Evolutionary conservation across 2,329 filamentous ascomycete species (phyloP).

Genomic region (Curvularia spicifera): DNA sequence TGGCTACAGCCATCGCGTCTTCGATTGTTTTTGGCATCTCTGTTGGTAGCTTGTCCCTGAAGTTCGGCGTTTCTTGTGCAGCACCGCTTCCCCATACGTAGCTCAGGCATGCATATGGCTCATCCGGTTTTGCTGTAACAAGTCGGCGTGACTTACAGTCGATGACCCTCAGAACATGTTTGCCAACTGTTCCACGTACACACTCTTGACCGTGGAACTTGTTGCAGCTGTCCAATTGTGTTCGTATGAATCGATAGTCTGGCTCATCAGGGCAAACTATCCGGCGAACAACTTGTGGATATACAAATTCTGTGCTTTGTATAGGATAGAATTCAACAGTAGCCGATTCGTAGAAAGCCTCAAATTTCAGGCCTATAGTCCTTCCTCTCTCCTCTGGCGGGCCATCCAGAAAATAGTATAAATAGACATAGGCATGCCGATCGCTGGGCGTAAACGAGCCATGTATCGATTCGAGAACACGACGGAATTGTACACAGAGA

Average conservation of each 20-base stretch:
- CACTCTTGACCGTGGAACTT: background rate
- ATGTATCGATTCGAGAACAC: background rate
- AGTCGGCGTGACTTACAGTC: background rate
- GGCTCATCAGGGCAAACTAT: background rate
- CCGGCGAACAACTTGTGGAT: too few species aligned
- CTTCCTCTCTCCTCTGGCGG: background rate
- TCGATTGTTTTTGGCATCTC: slow-evolving; percentile 1
- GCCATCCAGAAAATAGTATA: background rate
- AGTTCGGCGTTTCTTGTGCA: background rate
- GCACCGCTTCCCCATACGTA: slow-evolving; percentile 4
- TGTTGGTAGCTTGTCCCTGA: background rate
- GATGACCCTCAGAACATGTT: background rate
- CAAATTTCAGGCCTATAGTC: background rate
- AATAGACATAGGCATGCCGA: too few species aligned
- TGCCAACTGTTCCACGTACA: background rate
- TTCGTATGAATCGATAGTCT: background rate
- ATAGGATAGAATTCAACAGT: background rate
- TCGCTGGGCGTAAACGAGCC: too few species aligned
- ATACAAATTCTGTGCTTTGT: background rate
- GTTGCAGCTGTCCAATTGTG: background rate
- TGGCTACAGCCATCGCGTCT: slow-evolving; percentile 1
- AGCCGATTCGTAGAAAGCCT: background rate
- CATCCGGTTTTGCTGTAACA: background rate
- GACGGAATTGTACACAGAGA: background rate
- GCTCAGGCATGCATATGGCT: slow-evolving; percentile 2